Conservation (phyloP, 352 stramenopile genomes). For the Phytophthora sp. region DNA sequence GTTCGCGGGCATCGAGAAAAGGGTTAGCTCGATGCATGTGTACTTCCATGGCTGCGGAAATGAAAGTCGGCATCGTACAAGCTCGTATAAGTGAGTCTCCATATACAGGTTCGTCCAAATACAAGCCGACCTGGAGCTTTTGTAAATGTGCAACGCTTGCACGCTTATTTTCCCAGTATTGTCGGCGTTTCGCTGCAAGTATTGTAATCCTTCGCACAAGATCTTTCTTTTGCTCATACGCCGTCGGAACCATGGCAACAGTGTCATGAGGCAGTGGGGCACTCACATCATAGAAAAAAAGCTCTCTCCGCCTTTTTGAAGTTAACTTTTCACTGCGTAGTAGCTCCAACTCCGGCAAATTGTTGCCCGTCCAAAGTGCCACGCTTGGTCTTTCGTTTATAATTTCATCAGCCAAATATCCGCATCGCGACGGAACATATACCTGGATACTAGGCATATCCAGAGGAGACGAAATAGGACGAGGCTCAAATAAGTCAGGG, state of each 20-base stretch:
- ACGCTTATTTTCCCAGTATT: conserved; percentile 55
- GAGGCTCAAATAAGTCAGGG: conserved; percentile 97
- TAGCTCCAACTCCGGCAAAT: conserved; percentile 57
- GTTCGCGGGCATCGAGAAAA: conserved; percentile 30
- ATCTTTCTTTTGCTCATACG: conserved; percentile 45
- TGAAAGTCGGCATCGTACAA: conserved; percentile 69
- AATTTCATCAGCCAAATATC: conserved; percentile 52
- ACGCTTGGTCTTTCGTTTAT: conserved; percentile 40
- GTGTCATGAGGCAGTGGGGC: conserved; percentile 35
- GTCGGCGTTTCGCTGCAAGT: conserved; percentile 29
- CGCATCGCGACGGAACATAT: conserved; percentile 40
- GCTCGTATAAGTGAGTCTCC: conserved; percentile 48
- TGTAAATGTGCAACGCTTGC: conserved; percentile 28
- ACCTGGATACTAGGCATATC: conserved; percentile 59
- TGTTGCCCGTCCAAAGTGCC: conserved; percentile 45
- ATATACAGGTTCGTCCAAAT: conserved; percentile 53
- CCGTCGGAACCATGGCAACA: conserved; percentile 9
- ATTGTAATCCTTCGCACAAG: conserved; percentile 37
- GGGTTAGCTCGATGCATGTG: conserved; percentile 44
- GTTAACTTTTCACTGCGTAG: conserved; percentile 29
- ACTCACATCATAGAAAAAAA: conserved; percentile 59
- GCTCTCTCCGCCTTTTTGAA: conserved; percentile 36
- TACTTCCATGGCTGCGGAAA: conserved; percentile 77
- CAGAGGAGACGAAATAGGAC: conserved; percentile 97
- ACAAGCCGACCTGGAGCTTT: conserved; percentile 34